Evolutionary conservation across 2,329 filamentous ascomycete species (phyloP).

Genomic region (Ophiostoma montium): DNA sequence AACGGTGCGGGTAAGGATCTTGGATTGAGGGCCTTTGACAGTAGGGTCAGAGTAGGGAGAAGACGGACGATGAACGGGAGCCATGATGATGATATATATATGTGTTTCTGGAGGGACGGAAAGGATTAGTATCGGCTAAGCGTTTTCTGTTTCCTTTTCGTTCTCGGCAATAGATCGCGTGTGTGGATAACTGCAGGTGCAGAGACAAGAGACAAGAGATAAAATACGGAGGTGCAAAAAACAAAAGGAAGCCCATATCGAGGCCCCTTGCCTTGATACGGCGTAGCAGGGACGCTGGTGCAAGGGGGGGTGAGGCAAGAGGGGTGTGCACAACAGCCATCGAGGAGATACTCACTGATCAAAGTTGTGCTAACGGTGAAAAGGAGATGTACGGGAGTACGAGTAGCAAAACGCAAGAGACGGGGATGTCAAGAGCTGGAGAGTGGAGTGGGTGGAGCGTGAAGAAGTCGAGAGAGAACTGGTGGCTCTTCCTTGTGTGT

Average conservation of each 20-base stretch:
- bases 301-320: no score
- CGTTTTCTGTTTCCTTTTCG: not conserved
- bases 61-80: conserved; percentile 28
- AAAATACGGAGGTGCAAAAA: no score
- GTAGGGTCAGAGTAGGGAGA: conserved; percentile 31
- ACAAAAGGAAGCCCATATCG: no score
- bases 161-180: conserved; percentile 3
- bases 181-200: no score
- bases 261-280: no score
- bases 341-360: no score
- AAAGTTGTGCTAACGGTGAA: no score
- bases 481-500: not conserved
- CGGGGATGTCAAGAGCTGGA: not conserved
- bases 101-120: not conserved
- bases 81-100: conserved; percentile 20
- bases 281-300: no score
- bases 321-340: no score
- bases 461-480: not conserved
- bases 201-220: no score
- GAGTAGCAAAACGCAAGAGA: not conserved
- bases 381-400: not conserved
- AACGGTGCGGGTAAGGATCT: conserved; percentile 23
- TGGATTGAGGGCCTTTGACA: conserved; percentile 29
- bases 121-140: conserved; percentile 7
- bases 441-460: not conserved